Evolutionary conservation across 495 filamentous ascomycete genomes (phyloP).

Genomic region (Pseudevernia furfuracea): DNA sequence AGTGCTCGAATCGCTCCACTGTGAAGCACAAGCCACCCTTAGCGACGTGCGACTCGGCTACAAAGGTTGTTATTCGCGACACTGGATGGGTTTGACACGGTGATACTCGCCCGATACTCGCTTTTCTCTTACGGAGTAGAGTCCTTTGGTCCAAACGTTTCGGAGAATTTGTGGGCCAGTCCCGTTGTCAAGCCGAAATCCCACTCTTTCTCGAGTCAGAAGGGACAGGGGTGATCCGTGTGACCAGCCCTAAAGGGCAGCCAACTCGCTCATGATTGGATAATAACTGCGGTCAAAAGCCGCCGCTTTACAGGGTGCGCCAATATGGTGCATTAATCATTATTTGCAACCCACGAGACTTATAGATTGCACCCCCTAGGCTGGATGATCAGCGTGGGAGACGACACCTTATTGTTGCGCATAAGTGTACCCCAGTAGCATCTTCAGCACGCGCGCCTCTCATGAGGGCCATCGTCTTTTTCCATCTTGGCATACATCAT

Average conservation of each 20-base stretch:
- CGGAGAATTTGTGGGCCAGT: constrained; percentile 17
- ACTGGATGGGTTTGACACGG: not conserved
- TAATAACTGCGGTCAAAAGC: not conserved
- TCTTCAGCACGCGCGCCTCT: constrained; percentile 13
- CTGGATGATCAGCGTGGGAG: constrained; percentile 11
- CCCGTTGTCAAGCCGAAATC: constrained; percentile 10
- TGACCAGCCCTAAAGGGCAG: constrained; percentile 3
- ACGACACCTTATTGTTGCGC: constrained; percentile 17
- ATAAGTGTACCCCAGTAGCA: constrained; percentile 4
- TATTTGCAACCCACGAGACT: not conserved
- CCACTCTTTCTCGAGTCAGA: constrained; percentile 14
- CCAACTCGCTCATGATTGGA: constrained; percentile 6
- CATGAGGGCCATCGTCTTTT: not conserved
- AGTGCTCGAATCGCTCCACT: constrained; percentile 15
- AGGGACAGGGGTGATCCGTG: constrained; percentile 6
- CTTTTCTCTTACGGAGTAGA: not conserved
- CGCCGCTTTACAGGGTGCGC: constrained; percentile 15
- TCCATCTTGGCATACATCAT: constrained; percentile 1
- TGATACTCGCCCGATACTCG: not conserved
- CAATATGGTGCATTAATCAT: not conserved
- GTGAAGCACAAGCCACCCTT: constrained; percentile 12
- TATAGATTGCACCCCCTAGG: not conserved
- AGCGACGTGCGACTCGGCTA: constrained; percentile 4
- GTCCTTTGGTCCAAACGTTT: not conserved
- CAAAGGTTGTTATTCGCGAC: not conserved